phyloP scores from a whole-genome alignment of 192 early-diverging fungal genomes.

The Phycomyces blakesleeanus region DNA sequence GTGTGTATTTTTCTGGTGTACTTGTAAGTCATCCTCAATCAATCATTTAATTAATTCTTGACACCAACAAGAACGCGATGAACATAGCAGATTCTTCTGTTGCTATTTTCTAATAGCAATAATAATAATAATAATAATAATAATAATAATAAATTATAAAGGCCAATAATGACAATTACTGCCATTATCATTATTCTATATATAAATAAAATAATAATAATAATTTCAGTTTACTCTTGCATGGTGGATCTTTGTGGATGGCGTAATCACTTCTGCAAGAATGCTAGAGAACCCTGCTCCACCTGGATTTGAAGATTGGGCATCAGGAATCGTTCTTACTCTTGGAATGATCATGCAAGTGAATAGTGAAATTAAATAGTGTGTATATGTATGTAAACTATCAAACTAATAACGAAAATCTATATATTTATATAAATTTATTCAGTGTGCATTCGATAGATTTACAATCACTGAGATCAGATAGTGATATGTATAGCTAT shows the following conservation, averaged over 20 bases:
- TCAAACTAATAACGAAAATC: no score
- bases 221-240: constrained; percentile 19
- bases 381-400: not conserved
- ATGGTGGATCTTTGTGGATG: constrained; percentile 29
- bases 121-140: no score
- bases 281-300: not conserved
- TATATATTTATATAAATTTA: no score
- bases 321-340: constrained; percentile 12
- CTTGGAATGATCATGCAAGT: constrained; percentile 24
- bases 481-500: not conserved
- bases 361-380: not conserved
- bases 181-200: no score
- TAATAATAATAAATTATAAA: no score
- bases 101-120: no score
- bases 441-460: constrained; percentile 11
- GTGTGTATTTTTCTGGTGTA: constrained; percentile 21
- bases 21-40: constrained; percentile 18
- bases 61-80: not conserved
- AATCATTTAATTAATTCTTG: no score
- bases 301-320: constrained; percentile 28
- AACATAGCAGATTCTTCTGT: no score
- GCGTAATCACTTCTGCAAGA: not conserved
- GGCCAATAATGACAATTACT: no score
- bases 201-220: no score
- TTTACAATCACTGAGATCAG: constrained; percentile 9